phyloP scores from a whole-genome alignment of 805 yeast species.

The Schwanniomyces sp. region DNA sequence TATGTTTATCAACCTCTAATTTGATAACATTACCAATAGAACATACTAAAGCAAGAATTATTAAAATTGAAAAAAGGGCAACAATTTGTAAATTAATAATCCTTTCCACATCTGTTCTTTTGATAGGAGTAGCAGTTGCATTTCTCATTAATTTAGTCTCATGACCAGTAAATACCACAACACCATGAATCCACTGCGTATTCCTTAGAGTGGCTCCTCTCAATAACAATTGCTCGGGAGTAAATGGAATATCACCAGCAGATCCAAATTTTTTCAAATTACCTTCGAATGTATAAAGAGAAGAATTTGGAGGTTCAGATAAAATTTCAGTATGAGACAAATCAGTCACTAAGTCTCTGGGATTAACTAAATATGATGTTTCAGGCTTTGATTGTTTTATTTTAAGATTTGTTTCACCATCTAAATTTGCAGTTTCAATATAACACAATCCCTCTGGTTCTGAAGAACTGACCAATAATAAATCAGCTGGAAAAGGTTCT shows the following conservation, averaged over 20 bases:
- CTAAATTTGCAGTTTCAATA: constrained; percentile 95
- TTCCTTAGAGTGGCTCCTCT: constrained; percentile 96
- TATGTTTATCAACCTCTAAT: constrained; percentile 50
- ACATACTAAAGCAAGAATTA: constrained; percentile 74
- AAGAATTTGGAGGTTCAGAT: constrained; percentile 92
- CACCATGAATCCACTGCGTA: constrained; percentile 93
- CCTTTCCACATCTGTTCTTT: constrained; percentile 94
- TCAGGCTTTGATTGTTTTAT: constrained; percentile 86
- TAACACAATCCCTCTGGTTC: constrained; percentile 98
- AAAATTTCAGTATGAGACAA: constrained; percentile 43
- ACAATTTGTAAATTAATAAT: constrained; percentile 90
- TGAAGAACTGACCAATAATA: constrained; percentile 80
- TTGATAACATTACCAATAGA: constrained; percentile 85
- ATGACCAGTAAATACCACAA: constrained; percentile 95
- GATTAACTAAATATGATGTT: constrained; percentile 70
- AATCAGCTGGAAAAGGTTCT: constrained; percentile 92
- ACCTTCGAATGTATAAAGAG: constrained; percentile 93
- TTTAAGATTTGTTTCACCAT: constrained; percentile 96
- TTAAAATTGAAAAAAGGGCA: constrained; percentile 79
- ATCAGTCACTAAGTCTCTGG: constrained; percentile 47
- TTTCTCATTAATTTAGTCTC: constrained; percentile 97
- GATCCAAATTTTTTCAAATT: constrained; percentile 61
- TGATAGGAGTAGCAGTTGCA: constrained; percentile 98
- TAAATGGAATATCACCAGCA: constrained; percentile 57
- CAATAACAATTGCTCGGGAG: constrained; percentile 87